Conservation (phyloP, 2,329 filamentous ascomycete genomes). For the Sordariomycetes sp. region DNA sequence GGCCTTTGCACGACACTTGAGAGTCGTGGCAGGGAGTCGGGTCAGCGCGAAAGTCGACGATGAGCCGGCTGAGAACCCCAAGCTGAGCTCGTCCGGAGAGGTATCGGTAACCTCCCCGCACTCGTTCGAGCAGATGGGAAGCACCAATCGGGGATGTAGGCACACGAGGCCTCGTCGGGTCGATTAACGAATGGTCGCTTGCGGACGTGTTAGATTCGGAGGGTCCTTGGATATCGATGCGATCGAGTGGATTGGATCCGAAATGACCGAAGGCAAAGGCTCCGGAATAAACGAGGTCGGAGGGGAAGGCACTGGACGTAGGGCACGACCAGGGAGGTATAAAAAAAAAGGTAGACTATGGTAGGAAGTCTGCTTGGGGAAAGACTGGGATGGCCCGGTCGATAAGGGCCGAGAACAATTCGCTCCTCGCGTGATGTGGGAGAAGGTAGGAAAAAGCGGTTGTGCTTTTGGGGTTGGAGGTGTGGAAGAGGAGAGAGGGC, state of each 20-base stretch:
- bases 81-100: conserved; percentile 6
- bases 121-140: neutral
- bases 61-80: conserved; percentile 2
- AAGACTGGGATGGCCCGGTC: neutral
- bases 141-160: neutral
- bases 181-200: neutral
- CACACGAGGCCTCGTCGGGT: neutral
- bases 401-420: neutral
- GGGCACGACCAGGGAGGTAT: neutral
- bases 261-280: neutral
- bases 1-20: neutral
- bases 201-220: neutral
- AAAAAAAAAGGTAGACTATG: neutral
- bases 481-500: conserved; percentile 5
- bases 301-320: neutral
- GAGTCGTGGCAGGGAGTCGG: neutral
- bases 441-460: neutral
- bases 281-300: neutral
- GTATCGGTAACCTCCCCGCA: conserved; percentile 6
- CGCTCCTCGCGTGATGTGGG: neutral
- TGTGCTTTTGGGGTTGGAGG: conserved; percentile 1
- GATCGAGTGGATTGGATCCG: neutral
- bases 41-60: conserved; percentile 1
- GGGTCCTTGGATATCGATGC: neutral
- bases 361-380: neutral